These are phyloP conservation scores for Boletus mariae DNA, from an alignment of 1,284 basidiomycete species.

Conservation along the genomic window DNA sequence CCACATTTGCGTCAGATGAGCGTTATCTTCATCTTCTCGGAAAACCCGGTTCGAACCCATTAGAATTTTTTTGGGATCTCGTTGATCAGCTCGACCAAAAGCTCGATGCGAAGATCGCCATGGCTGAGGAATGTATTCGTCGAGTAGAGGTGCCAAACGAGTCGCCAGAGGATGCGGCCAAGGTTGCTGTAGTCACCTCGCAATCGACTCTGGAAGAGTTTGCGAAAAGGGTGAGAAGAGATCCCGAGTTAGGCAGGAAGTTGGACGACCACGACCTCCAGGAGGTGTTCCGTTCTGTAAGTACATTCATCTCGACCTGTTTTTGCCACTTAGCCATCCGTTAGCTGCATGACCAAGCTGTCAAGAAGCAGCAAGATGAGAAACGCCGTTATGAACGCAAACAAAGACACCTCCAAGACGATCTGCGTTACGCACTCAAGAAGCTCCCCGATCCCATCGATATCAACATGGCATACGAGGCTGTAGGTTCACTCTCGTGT, in stretches of 20 bases:
- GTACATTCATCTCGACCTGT: constrained; percentile 27
- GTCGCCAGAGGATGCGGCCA: constrained; percentile 33
- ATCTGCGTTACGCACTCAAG: constrained; percentile 92
- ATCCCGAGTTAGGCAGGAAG: constrained; percentile 45
- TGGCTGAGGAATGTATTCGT: constrained; percentile 60
- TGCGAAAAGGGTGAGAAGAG: constrained; percentile 50
- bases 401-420: constrained; percentile 87
- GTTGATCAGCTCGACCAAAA: constrained; percentile 86
- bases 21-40: constrained; percentile 87
- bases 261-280: constrained; percentile 54
- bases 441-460: constrained; percentile 82
- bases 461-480: constrained; percentile 70
- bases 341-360: constrained; percentile 68
- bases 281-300: constrained; percentile 65
- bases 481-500: constrained; percentile 44
- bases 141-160: constrained; percentile 39
- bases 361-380: constrained; percentile 78
- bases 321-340: constrained; percentile 7
- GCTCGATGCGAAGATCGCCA: constrained; percentile 71
- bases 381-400: constrained; percentile 77
- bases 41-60: constrained; percentile 87
- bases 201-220: constrained; percentile 65
- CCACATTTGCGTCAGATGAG: constrained; percentile 69
- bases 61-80: constrained; percentile 95
- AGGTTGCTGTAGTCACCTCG: constrained; percentile 37